Conservation (phyloP, 2,329 filamentous ascomycete species). For the Aphanocladium album region DNA sequence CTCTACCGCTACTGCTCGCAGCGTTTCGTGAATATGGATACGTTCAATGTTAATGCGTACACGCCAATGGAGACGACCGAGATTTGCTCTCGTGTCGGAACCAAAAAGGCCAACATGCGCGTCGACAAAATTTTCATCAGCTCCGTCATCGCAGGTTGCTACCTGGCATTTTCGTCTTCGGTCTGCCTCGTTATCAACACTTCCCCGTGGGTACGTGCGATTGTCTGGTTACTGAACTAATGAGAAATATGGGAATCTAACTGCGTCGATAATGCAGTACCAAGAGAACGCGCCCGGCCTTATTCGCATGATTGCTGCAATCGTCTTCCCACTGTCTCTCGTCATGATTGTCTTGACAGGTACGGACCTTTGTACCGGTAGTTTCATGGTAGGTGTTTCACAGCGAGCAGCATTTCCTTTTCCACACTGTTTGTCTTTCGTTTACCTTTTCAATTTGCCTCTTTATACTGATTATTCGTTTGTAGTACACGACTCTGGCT, state of each 20-base stretch:
- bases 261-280: conserved; percentile 20
- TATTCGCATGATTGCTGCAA: conserved; percentile 38
- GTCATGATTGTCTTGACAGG: conserved; percentile 44
- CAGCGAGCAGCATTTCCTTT: no score
- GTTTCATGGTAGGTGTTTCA: conserved; percentile 33
- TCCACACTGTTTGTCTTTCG: no score
- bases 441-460: no score
- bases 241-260: not conserved
- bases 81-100: conserved; percentile 44
- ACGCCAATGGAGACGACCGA: conserved; percentile 46
- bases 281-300: conserved; percentile 43
- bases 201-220: conserved; percentile 33
- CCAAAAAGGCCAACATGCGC: conserved; percentile 47
- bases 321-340: conserved; percentile 46
- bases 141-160: conserved; percentile 44
- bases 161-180: conserved; percentile 47
- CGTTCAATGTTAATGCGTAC: conserved; percentile 28
- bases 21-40: not conserved
- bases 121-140: conserved; percentile 49
- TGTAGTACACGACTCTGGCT: conserved; percentile 18
- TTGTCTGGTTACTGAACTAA: not conserved
- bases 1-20: not conserved
- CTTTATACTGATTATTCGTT: not conserved
- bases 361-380: conserved; percentile 43
- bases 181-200: conserved; percentile 40